A percentile compares a stretch with the other conserved stretches of the same genome.
phyloP scores from a whole-genome alignment of 768 basidiomycete species.

The Russula emetica region DNA sequence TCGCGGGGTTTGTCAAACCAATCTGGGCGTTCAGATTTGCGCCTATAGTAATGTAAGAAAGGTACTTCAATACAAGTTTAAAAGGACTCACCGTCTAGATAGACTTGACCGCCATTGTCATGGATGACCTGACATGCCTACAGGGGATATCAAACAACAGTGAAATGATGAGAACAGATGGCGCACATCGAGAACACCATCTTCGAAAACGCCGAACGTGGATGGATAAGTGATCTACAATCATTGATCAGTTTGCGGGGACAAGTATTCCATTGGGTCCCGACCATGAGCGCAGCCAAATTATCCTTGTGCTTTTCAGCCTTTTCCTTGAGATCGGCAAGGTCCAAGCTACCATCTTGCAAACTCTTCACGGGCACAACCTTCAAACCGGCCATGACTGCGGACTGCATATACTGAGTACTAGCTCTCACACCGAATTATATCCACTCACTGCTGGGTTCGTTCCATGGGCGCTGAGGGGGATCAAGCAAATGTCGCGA shows the following conservation, averaged over 20 bases:
- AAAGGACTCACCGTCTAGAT: constrained; percentile 68
- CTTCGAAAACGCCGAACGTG: constrained; percentile 96
- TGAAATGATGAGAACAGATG: neutral
- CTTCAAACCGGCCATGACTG: constrained; percentile 94
- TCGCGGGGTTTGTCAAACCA: constrained; percentile 86
- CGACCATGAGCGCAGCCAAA: constrained; percentile 92
- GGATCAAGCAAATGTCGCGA: constrained; percentile 89
- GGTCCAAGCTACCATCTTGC: constrained; percentile 82
- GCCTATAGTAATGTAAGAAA: constrained; percentile 36
- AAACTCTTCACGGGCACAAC: constrained; percentile 94
- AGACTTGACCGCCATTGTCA: constrained; percentile 93
- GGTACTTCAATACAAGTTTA: neutral
- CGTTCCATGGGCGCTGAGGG: constrained; percentile 94
- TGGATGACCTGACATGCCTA: constrained; percentile 93
- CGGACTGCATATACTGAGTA: constrained; percentile 56
- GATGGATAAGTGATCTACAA: constrained; percentile 90
- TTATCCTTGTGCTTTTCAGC: constrained; percentile 88
- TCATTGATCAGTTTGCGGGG: constrained; percentile 18
- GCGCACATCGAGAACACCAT: constrained; percentile 71
- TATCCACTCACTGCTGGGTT: constrained; percentile 80
- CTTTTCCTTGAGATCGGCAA: constrained; percentile 79
- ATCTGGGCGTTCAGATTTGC: constrained; percentile 95
- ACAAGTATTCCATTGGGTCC: neutral
- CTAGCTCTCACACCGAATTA: neutral
- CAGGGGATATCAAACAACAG: constrained; percentile 14